Percentiles rank a stretch among this genome's conserved stretches.
Evolutionary conservation across 345 rosid species (phyloP).

Genomic region (Eucalyptus virginea): DNA sequence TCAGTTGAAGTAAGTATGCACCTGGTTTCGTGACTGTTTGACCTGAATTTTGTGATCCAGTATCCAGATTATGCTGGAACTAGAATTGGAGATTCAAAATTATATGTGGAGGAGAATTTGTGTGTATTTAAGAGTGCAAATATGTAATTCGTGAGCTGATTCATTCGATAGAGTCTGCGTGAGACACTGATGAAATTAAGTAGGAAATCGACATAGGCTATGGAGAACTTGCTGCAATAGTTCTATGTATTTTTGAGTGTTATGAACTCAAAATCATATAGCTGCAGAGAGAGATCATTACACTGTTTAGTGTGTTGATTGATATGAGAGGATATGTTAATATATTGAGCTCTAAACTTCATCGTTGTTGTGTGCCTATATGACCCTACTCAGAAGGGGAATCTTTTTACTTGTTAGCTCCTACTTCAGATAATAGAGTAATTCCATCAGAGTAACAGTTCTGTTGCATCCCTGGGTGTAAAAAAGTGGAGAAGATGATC

Average conservation of each 20-base stretch:
- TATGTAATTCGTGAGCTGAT: not conserved
- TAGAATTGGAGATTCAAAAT: not conserved
- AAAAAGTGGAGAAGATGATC: not conserved
- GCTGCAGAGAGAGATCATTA: not conserved
- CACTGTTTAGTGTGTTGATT: not conserved
- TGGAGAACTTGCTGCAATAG: not conserved
- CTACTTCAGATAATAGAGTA: not conserved
- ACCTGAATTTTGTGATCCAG: not conserved
- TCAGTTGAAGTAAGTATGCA: not conserved
- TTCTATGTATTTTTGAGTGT: not conserved
- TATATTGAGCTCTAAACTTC: not conserved
- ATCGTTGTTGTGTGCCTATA: not conserved
- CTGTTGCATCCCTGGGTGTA: not conserved
- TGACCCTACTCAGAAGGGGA: not conserved
- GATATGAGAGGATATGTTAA: not conserved
- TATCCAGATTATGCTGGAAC: not conserved
- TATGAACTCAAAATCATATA: not conserved
- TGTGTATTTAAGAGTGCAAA: not conserved
- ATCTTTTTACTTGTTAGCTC: not conserved
- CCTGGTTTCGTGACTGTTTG: not conserved
- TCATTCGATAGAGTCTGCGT: not conserved
- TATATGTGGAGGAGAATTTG: not conserved
- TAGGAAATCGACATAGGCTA: not conserved
- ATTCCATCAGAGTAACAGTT: not conserved
- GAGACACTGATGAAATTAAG: not conserved